Conservation (phyloP, 257 asterid genomes). For the Petunia axillaris region DNA sequence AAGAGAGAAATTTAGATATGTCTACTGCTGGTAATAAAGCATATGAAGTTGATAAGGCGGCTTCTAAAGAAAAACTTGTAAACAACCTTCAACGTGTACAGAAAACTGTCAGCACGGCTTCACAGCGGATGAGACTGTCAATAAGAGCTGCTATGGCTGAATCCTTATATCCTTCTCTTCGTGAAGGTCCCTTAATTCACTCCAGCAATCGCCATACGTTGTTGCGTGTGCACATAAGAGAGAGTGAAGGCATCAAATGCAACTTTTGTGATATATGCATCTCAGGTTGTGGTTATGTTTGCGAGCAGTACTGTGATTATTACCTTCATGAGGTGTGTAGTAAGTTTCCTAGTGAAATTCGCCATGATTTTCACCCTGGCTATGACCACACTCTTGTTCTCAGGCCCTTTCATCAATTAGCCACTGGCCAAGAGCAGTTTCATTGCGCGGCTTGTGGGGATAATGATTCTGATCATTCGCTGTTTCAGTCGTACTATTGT, state of each 20-base stretch:
- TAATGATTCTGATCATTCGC: background rate
- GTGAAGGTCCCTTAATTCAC: background rate
- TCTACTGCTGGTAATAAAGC: too few species aligned
- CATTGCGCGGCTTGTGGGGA: background rate
- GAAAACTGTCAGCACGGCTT: too few species aligned
- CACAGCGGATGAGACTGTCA: background rate
- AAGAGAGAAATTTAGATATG: too few species aligned
- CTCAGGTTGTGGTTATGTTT: background rate
- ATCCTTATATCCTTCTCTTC: background rate
- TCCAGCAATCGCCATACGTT: background rate
- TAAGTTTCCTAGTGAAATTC: background rate
- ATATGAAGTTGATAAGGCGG: too few species aligned
- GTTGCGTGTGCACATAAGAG: background rate
- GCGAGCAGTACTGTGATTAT: background rate
- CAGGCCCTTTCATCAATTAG: background rate
- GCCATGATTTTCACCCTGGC: background rate
- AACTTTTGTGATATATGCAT: background rate
- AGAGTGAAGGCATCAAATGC: background rate
- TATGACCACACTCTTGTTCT: background rate
- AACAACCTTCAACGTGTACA: too few species aligned
- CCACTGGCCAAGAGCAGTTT: background rate
- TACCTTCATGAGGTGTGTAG: background rate
- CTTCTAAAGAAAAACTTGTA: too few species aligned
- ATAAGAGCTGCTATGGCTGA: background rate
- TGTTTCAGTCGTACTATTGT: background rate